Percentiles rank a stretch among this genome's conserved stretches.
phyloP scores from a whole-genome alignment of 306 rosid species.

The Glycine tomentella region DNA sequence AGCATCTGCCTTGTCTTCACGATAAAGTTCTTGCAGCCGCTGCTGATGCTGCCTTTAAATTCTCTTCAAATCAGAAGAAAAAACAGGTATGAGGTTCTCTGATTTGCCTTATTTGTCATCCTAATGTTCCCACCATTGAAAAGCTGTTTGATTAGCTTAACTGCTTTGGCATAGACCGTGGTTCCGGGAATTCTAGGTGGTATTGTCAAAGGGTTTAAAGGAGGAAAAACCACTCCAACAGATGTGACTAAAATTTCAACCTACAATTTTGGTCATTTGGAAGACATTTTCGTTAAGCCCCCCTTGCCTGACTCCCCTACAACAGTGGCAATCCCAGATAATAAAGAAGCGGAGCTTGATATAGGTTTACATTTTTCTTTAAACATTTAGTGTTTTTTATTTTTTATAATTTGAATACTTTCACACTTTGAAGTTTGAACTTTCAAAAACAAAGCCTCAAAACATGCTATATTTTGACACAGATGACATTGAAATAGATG shows the following conservation, averaged over 20 bases:
- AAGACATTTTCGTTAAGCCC: conserved; percentile 62
- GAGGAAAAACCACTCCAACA: conserved; percentile 57
- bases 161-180: conserved; percentile 58
- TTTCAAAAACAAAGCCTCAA: conserved; percentile 34
- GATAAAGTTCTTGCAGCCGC: conserved; percentile 92
- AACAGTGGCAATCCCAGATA: conserved; percentile 47
- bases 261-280: conserved; percentile 67
- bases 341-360: conserved; percentile 71
- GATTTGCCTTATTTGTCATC: conserved; percentile 16
- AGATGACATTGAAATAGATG: conserved; percentile 94
- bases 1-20: conserved; percentile 81
- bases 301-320: conserved; percentile 51
- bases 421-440: background rate
- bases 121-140: conserved; percentile 25
- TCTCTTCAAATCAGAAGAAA: conserved; percentile 72
- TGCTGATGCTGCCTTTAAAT: conserved; percentile 83
- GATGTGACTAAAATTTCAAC: conserved; percentile 49
- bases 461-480: conserved; percentile 45
- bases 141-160: conserved; percentile 21
- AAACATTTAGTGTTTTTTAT: background rate
- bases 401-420: conserved; percentile 13
- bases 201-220: conserved; percentile 85
- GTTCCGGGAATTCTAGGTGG: conserved; percentile 80
- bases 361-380: conserved; percentile 66
- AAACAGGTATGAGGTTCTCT: conserved; percentile 71